phyloP scores from a whole-genome alignment of 1,284 basidiomycete species.

The Tausonia pullulans region DNA sequence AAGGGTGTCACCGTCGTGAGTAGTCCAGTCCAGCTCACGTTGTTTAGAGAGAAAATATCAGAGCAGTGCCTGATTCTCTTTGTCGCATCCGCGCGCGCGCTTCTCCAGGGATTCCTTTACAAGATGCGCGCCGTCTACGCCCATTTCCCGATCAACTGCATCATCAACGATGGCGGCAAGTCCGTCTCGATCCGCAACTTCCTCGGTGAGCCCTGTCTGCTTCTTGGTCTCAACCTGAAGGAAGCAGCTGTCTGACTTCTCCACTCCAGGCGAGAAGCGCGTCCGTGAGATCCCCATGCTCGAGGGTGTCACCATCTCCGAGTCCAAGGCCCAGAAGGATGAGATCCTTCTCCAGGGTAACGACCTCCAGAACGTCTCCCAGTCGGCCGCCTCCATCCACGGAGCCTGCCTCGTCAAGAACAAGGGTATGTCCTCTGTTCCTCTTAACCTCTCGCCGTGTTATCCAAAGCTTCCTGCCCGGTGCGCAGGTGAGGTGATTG shows the following conservation, averaged over 20 bases:
- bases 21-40: neutral
- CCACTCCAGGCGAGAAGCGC: constrained; percentile 46
- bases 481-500: constrained; percentile 2
- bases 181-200: constrained; percentile 97
- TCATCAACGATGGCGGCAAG: constrained; percentile 71
- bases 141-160: constrained; percentile 99
- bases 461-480: constrained; percentile 11
- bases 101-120: constrained; percentile 88
- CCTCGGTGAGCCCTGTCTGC: constrained; percentile 56
- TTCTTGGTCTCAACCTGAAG: neutral
- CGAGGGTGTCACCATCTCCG: constrained; percentile 70
- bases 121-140: constrained; percentile 99
- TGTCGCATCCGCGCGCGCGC: neutral
- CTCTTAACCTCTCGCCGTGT: neutral
- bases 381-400: constrained; percentile 93
- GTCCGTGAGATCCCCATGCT: constrained; percentile 90
- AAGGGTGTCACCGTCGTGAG: constrained; percentile 85
- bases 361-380: constrained; percentile 90
- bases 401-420: constrained; percentile 88
- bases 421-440: constrained; percentile 55
- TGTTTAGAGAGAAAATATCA: neutral
- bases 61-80: neutral
- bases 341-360: constrained; percentile 87
- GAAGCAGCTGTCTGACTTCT: neutral
- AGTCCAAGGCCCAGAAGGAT: constrained; percentile 94